Percentiles rank a stretch among this genome's conserved stretches.
These are phyloP conservation scores for Bothriochloa decipiens DNA, from an alignment of 176 grass and related monocot genomes.

Conservation along the genomic window DNA sequence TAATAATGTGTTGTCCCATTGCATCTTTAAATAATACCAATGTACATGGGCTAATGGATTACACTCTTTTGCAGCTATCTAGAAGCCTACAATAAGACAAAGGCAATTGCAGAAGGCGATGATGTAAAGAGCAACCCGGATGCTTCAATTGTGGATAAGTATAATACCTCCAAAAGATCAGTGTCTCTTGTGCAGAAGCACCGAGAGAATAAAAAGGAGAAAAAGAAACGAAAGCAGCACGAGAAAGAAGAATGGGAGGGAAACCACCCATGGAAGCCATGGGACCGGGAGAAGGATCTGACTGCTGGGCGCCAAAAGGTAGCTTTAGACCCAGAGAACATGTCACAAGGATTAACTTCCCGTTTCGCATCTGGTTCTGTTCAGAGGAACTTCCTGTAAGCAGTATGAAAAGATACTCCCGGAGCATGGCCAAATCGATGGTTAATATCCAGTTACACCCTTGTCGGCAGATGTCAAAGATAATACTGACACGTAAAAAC, in stretches of 20 bases:
- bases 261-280: constrained; percentile 95
- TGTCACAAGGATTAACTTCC: constrained; percentile 69
- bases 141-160: constrained; percentile 82
- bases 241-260: constrained; percentile 85
- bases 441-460: neutral
- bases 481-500: neutral
- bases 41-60: constrained; percentile 28
- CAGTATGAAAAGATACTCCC: neutral
- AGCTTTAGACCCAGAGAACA: constrained; percentile 66
- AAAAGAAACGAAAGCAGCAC: constrained; percentile 59
- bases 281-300: constrained; percentile 95
- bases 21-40: neutral
- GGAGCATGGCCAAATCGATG: neutral
- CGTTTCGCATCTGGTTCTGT: constrained; percentile 78
- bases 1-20: neutral
- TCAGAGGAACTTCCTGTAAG: constrained; percentile 85
- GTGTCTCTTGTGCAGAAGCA: constrained; percentile 84
- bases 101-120: constrained; percentile 74
- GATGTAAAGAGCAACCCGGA: constrained; percentile 50
- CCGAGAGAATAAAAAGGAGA: constrained; percentile 69
- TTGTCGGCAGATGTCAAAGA: neutral
- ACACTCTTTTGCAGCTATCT: constrained; percentile 65
- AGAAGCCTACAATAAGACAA: constrained; percentile 88
- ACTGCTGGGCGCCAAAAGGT: constrained; percentile 74
- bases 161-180: constrained; percentile 71